Base-by-base conservation (phyloP, 1,284 basidiomycete genomes). In the Rhodotorula sp. region DNA sequence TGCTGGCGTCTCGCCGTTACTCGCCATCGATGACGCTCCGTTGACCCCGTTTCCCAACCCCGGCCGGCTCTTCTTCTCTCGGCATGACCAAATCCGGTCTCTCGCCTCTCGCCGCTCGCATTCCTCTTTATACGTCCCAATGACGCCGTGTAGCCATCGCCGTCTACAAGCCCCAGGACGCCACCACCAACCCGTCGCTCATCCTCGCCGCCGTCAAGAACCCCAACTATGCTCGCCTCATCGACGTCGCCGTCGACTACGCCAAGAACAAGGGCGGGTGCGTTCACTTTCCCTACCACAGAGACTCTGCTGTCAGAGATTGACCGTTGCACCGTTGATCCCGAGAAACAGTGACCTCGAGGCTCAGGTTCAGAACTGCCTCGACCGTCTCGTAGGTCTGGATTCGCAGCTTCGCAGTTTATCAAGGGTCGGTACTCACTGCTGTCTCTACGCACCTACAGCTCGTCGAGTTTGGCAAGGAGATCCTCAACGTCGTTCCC, bases 381-480 rank as follows among this genome's bases (percentile, higher is more conserved):
- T 90, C 72, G 96, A 99, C 84, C 89, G 92, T 78, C 87, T 99
- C 78, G 91, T 94, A 78, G 74, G 88, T 81, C 20, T 8, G 15
- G 18, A 3, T 12, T 7, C 34, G 34, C 34, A 23, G 47, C n/a
- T 39, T 6, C n/a, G 2, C 47, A 29, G 3, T 31, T 34, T 31
- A 12, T 46, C 16, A 12, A 8, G 4, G 1, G 20, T 39, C 39
- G 65, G 69, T 26, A 67, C 46, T 21, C 5, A 21, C n/a, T 15
- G n/a, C 34, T 47, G 20, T 16, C 29, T 2, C 20, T 10, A 26
- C 62, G 12, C 18, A 12, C 62, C 65, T 57, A 39, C 77, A 93
- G 91, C 89, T 97, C 74, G 93, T 98, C 80, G 93, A 93, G 82
- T 99, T 99, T 84, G 96, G 96, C 79, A 90, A 89, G 83, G 93